These are phyloP conservation scores for Zygosaccharomyces gambellarensis DNA, from an alignment of 805 yeast genomes.

Conservation along the genomic window DNA sequence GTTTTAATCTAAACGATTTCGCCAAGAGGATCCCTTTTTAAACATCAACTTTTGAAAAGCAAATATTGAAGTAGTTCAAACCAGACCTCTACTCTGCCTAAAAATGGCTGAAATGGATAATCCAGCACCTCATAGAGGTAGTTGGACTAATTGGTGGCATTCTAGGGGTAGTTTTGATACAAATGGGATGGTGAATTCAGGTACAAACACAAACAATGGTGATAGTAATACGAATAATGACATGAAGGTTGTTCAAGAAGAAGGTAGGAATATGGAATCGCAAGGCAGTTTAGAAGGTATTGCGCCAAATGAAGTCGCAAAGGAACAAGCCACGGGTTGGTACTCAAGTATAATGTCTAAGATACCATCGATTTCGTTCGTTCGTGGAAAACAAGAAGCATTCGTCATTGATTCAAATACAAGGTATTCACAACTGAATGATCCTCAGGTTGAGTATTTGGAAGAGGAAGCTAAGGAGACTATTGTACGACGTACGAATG, in stretches of 20 bases:
- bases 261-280: neutral
- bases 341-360: constrained; percentile 13
- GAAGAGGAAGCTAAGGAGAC: constrained; percentile 26
- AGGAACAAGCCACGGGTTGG: constrained; percentile 13
- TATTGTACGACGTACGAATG: constrained; percentile 17
- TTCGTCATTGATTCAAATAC: constrained; percentile 17
- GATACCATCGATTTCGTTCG: constrained; percentile 13
- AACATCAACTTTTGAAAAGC: neutral
- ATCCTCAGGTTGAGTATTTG: constrained; percentile 24
- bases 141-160: constrained; percentile 13
- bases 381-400: constrained; percentile 4
- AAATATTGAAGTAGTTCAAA: neutral
- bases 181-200: neutral
- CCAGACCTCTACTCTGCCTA: neutral
- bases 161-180: constrained; percentile 1
- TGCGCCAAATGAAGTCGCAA: neutral
- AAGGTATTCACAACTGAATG: constrained; percentile 27
- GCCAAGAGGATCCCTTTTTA: neutral
- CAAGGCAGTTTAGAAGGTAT: neutral
- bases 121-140: neutral
- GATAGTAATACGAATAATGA: neutral
- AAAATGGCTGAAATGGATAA: constrained; percentile 6
- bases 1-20: neutral
- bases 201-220: neutral
- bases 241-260: neutral